Evolutionary conservation across 768 basidiomycete genomes (phyloP), one percentile per base, ranked within the genome.

Genomic region (Mycena vitilis): DNA sequence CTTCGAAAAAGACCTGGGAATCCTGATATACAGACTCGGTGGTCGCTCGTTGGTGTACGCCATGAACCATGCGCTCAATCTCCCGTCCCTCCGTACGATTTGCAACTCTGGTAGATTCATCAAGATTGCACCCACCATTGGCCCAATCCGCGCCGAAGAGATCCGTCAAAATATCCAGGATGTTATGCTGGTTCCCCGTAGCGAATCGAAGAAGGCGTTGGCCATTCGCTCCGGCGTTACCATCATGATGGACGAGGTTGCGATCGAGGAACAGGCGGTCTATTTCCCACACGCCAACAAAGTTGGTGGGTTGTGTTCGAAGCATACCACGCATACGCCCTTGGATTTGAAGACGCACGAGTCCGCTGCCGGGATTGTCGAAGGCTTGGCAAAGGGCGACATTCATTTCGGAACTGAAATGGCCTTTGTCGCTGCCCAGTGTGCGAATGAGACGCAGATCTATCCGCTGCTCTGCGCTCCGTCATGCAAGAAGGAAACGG

Each of bases 341-440:
- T 18, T 69, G 5, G 16, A 16, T 8, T 30, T 67, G 0, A 16
- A 36, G 1, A 63, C 56, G 2, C 66, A 57, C 38, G n/a, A 64
- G n/a, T 45, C 56, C 15, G 71, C 65, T 38, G 30, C 25, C 15
- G 63, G 56, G 40, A 13, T 52, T 16, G 25, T 51, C 40, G 15
- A 40, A 23, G 3, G n/a, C 47, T 18, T 66, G 23, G 40, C 37
- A 45, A 20, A 10, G 7, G 65, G 61, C 0, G 25, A 44, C 0
- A 47, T 65, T 9, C 71, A 74, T 57, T 53, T 72, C 0, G 71
- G 67, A 4, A 69, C 68, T 22, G 73, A 74, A 49, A 60, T 68
- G 59, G 56, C 70, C 0, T 67, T 74, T 11, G 65, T 64, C 16
- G 37, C 60, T 13, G 66, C 64, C 7, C 37, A 44, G 9, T 63